Conservation (phyloP, 1,139 yeast genomes). For the Debaryomyces nepalensis region DNA sequence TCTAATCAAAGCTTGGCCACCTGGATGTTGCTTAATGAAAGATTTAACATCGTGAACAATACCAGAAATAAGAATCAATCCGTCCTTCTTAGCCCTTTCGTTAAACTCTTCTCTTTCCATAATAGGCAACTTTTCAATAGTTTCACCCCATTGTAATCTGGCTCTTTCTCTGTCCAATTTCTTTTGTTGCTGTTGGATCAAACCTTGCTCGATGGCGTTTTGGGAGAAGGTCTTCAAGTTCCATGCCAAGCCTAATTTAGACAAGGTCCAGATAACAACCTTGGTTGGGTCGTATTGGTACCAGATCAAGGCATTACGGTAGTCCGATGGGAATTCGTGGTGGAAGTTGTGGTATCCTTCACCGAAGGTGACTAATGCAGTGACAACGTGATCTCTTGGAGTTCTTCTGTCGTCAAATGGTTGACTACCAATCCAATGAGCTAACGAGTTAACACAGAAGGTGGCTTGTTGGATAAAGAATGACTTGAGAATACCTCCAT, state of each 20-base stretch:
- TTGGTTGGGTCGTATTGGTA: conserved; percentile 99
- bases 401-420: conserved; percentile 98
- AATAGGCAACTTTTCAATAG: conserved; percentile 81
- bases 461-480: conserved; percentile 95
- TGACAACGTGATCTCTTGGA: conserved; percentile 92
- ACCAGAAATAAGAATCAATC: conserved; percentile 84
- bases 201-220: conserved; percentile 95
- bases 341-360: conserved; percentile 99
- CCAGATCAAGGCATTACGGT: conserved; percentile 98
- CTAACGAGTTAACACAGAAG: conserved; percentile 96
- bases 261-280: conserved; percentile 68
- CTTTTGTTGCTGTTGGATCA: conserved; percentile 96
- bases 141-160: conserved; percentile 90
- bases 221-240: conserved; percentile 92
- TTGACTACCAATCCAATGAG: conserved; percentile 98
- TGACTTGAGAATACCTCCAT: conserved; percentile 86
- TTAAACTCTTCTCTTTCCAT: conserved; percentile 88
- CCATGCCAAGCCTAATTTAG: conserved; percentile 84
- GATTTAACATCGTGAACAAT: conserved; percentile 90
- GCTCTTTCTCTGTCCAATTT: conserved; percentile 82
- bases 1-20: conserved; percentile 87
- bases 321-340: conserved; percentile 98
- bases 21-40: conserved; percentile 93
- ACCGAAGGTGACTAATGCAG: conserved; percentile 95
- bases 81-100: conserved; percentile 59